These are phyloP conservation scores for Leishmania martiniquensis DNA, from an alignment of 208 protist species.

Conservation along the genomic window DNA sequence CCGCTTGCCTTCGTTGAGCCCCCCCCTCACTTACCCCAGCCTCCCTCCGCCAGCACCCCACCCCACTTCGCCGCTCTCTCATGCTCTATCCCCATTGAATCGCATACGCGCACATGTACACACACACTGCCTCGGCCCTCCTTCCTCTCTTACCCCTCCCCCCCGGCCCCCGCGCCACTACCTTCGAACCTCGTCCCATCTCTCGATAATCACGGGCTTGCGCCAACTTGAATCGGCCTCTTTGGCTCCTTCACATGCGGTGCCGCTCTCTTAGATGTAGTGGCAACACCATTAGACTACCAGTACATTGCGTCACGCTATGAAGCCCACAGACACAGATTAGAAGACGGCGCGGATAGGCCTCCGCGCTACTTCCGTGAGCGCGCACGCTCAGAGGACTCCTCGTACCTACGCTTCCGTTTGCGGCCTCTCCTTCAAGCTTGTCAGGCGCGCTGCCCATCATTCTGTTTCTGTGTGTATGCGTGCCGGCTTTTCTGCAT, in stretches of 20 bases:
- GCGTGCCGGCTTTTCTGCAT: too few species aligned
- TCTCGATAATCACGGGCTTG: not conserved
- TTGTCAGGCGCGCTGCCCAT: too few species aligned
- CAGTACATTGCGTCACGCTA: not conserved
- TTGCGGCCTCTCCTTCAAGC: too few species aligned
- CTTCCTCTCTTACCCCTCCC: not conserved
- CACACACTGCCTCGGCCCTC: not conserved
- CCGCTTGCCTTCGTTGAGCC: not conserved
- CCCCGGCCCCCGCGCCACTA: too few species aligned
- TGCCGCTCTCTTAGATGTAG: not conserved
- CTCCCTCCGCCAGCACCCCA: not conserved
- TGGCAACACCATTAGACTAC: not conserved
- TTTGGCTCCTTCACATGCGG: not conserved
- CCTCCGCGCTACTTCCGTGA: not conserved
- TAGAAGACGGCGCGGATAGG: not conserved
- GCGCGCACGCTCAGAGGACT: not conserved
- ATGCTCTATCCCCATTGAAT: not conserved
- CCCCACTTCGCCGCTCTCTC: not conserved
- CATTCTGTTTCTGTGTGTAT: not conserved
- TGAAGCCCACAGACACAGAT: not conserved
- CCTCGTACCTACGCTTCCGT: not conserved
- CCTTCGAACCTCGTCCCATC: not conserved
- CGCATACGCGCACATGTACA: not conserved
- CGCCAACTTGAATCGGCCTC: not conserved
- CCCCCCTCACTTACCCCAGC: not conserved